Evolutionary conservation across 805 yeast species (phyloP), one percentile per base, ranked within the genome.

Genomic region (Debaryomyces prosopidis): DNA sequence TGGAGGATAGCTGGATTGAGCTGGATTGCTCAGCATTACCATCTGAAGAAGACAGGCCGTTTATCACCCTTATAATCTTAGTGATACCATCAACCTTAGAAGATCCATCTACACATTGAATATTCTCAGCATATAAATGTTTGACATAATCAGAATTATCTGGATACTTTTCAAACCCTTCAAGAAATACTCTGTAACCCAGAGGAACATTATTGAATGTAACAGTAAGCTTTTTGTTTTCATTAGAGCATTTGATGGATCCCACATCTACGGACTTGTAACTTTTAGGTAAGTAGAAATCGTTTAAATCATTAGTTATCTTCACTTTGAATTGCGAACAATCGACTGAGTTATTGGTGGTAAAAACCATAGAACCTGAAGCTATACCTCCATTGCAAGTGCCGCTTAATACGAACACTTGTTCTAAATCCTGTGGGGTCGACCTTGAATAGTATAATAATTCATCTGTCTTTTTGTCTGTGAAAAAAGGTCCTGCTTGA

Each of bases 231-330:
- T 15, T 16, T 16, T 39, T 42, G 5, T 43, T 39, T 11, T 37
- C 36, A 34, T 33, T 20, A 17, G 49, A 42, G 16, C 47, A 37
- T 5, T 37, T 11, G 7, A 42, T 34, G 5, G 11, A 10, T 12
- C 26, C 23, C 11, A 44, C 26, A 7, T 38, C 40, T 11, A 47
- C 45, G 3, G 27, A 39, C 3, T 39, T 14, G 14, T 40, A 36
- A 5, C 43, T 31, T 39, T 50, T 31, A 18, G 60, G 60, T 27
- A 55, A 43, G 17, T 32, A 43, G 32, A 55, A 56, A 16, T 44
- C 48, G 30, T 56, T 56, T 15, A 56, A 44, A 10, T 39, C 32
- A 32, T 46, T 40, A 1, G 57, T 43, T 2, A 39, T 42, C 9
- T 33, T 40, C 4, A 50, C 19, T 2, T 35, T 39, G 45, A 50